Base-by-base conservation (phyloP, 1,284 basidiomycete genomes). In the Leccinum angustisporum region DNA sequence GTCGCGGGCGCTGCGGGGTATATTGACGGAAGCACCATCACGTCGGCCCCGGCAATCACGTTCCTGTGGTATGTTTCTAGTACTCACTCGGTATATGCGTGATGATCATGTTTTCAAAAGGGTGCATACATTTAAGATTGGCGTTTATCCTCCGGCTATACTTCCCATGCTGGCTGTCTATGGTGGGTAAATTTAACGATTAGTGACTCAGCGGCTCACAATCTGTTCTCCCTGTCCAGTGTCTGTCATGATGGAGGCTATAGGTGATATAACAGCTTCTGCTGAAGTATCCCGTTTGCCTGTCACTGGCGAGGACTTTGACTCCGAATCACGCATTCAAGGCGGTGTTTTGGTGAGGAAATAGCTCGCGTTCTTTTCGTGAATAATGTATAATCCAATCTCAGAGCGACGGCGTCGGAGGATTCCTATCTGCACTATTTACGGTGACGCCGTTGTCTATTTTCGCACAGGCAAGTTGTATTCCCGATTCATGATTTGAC, bases 211-310 rank as follows among this genome's bases (percentile, higher is more conserved):
- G 6, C 1, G 11, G 1, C 18, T 48, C 43, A 48, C 18, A 3
- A 48, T 1, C 11, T 21, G 11, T 21, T 48, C 18, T 11, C 7
- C 18, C n/a, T 36, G 4, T 1, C 18, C 61, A 88, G 87, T 89
- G 8, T 90, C 89, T 1, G 72, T 86, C 1, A 85, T 89, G 2
- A 90, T 92, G 87, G 92, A 95, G 74, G 89, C 91, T 4, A 93
- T 93, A 56, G 93, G 92, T 1, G 92, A 95, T 68, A 88, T 95
- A 67, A 94, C 93, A 0, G 91, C 93, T 0, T 90, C 89, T 4
- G 86, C 89, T 1, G 94, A 95, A 72, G 90, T 92, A 3, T 92
- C 90, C 2, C 83, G 85, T 10, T 81, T 92, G 18, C 75, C 79
- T 16, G 87, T 92, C 25, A 81, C 84, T 38, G 91, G 90, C 0